phyloP scores from a whole-genome alignment of 306 rosid species.

The Trichosanthes truncata region DNA sequence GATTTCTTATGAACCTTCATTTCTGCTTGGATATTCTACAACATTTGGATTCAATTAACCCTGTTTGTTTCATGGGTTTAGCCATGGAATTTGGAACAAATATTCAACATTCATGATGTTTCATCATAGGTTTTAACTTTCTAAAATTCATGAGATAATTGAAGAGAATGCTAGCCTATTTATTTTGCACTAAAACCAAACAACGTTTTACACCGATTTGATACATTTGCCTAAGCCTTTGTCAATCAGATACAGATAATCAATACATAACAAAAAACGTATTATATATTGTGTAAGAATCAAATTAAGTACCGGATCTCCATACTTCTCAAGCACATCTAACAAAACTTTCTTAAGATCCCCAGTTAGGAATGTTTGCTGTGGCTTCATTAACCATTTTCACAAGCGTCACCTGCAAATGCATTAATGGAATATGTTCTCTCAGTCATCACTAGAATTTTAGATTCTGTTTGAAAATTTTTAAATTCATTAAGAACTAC shows the following conservation, averaged over 20 bases:
- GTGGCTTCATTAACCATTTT: conserved; percentile 92
- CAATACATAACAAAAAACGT: not conserved
- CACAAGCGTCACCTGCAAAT: conserved; percentile 70
- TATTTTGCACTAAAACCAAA: not conserved
- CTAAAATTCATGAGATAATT: not conserved
- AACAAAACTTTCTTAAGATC: conserved; percentile 19
- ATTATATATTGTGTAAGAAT: not conserved
- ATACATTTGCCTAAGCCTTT: not conserved
- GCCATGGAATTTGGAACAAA: not conserved
- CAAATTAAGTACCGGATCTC: not conserved
- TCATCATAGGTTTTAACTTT: not conserved
- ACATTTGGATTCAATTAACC: not conserved
- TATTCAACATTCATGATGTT: not conserved
- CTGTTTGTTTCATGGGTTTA: not conserved
- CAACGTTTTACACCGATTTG: not conserved
- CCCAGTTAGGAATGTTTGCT: conserved; percentile 75
- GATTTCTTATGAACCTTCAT: not conserved
- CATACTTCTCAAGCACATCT: not conserved
- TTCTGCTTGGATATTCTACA: not conserved
- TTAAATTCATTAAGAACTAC: not conserved
- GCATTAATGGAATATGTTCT: not conserved
- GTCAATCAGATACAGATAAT: not conserved
- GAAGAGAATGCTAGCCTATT: not conserved
- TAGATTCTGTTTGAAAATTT: not conserved
- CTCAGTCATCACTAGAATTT: conserved; percentile 1